Conservation (phyloP, 768 basidiomycete species). For the Mycena albidolilacea region DNA sequence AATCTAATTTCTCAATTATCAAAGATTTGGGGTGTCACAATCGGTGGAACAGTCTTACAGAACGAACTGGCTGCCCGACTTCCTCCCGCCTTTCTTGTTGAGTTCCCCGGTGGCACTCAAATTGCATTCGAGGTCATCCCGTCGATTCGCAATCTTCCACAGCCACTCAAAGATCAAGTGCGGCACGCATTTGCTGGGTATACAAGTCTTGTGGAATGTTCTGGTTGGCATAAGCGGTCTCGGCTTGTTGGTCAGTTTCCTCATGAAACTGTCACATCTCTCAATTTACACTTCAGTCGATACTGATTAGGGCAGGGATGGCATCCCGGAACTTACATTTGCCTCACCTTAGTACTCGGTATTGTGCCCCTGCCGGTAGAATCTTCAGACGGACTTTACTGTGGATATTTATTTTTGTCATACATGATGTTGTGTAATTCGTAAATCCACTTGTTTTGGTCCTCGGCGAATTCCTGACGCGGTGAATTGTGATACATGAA, state of each 20-base stretch:
- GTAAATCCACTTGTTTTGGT: too few relatives aligned
- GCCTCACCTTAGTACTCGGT: too few relatives aligned
- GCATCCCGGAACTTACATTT: too few relatives aligned
- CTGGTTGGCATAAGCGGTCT: slow-evolving; percentile 52
- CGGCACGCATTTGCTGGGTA: slow-evolving; percentile 56
- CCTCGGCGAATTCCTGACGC: too few relatives aligned
- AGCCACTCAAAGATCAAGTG: slow-evolving; percentile 50
- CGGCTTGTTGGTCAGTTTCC: slow-evolving; percentile 49
- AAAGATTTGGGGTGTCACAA: slow-evolving; percentile 66
- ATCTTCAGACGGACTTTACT: too few relatives aligned
- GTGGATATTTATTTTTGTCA: too few relatives aligned
- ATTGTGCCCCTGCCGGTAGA: too few relatives aligned
- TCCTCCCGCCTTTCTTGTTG: slow-evolving; percentile 53
- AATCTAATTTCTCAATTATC: background rate
- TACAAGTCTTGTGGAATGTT: slow-evolving; percentile 55
- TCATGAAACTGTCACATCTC: slow-evolving; percentile 51
- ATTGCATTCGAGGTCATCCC: slow-evolving; percentile 61
- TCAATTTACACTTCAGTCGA: slow-evolving; percentile 48
- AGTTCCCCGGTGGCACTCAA: slow-evolving; percentile 54
- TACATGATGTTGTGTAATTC: too few relatives aligned
- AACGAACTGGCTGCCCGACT: slow-evolving; percentile 62
- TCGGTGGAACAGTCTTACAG: slow-evolving; percentile 66
- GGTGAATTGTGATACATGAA: too few relatives aligned
- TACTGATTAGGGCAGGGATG: slow-evolving; percentile 42
- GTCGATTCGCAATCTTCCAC: slow-evolving; percentile 50